Evolutionary conservation across 2,329 filamentous ascomycete species (phyloP), one percentile per base, ranked within the genome.

Genomic region (Calonectria pteridis): DNA sequence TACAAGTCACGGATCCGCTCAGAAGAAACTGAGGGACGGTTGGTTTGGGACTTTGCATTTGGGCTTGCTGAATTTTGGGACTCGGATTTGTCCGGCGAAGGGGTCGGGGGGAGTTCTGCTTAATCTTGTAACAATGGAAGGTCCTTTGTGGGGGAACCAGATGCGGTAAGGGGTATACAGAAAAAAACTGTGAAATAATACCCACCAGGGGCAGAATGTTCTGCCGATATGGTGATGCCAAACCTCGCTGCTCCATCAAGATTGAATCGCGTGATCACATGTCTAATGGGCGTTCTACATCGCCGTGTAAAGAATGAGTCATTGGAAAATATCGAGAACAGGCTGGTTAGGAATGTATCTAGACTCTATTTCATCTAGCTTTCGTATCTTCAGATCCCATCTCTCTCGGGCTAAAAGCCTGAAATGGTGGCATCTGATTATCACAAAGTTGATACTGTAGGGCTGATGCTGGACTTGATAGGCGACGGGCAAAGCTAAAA

Each of bases 41-140:
- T 77, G 77, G 76, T 72, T 78, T 78, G 77, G 74, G 75, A 69
- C 81, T 82, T 83, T 82, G 82, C 73, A 76, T 77, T 76, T 75
- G 78, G 77, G 77, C 71, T 80, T 80, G 75, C 71, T 80, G 76
- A 67, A 77, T 78, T 81, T 81, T 78, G 79, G 79, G 78, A 79
- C 72, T 80, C 76, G 73, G 76, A 76, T 75, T 68, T 75, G 75
- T 79, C 76, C 78, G 77, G 75, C 79, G 79, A 78, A 65, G 76
- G 79, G 79, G 73, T 81, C 77, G 74, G 76, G 74, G 74, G 78
- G 78, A 77, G 78, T 79, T 78, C 73, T 75, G 76, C 73, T 69
- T 73, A 62, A 77, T 77, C 80, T 80, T 80, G 79, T 80, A 79
- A 77, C 75, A 81, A 77, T 69, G 75, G 55, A 73, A 73, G 71